A percentile compares a stretch with the other conserved stretches of the same genome.
Evolutionary conservation across 306 rosid genomes (phyloP).

Genomic region (Glycine latifolia): DNA sequence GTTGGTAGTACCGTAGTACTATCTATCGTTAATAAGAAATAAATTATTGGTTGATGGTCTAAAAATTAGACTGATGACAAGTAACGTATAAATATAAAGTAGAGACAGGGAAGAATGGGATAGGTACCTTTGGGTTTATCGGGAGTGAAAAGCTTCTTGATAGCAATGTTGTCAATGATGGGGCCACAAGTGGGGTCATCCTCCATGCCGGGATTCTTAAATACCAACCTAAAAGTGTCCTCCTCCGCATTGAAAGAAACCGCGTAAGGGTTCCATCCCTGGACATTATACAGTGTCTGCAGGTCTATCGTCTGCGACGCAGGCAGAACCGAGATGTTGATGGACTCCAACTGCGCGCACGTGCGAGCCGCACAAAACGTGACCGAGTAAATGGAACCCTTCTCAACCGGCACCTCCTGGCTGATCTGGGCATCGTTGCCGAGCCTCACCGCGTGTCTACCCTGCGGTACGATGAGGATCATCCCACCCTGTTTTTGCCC

Average conservation of each 20-base stretch:
- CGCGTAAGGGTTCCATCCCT: slow-evolving; percentile 97
- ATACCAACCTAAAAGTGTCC: slow-evolving; percentile 62
- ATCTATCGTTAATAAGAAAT: no score
- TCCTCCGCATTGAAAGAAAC: slow-evolving; percentile 72
- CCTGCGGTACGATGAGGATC: slow-evolving; percentile 94
- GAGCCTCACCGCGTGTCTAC: slow-evolving; percentile 86
- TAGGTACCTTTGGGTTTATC: slow-evolving; percentile 60
- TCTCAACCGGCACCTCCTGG: slow-evolving; percentile 78
- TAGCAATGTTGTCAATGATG: slow-evolving; percentile 84
- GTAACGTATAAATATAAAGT: no score
- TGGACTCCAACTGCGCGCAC: slow-evolving; percentile 86
- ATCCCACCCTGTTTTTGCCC: slow-evolving; percentile 97
- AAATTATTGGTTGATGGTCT: no score
- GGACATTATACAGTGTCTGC: slow-evolving; percentile 87
- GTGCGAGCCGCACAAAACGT: slow-evolving; percentile 98
- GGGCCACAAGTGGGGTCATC: slow-evolving; percentile 99
- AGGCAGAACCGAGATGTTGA: slow-evolving; percentile 81
- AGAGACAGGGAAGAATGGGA: no score
- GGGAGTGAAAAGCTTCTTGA: slow-evolving; percentile 86
- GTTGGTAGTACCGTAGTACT: no score
- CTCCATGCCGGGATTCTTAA: slow-evolving; percentile 93
- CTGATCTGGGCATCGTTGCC: slow-evolving; percentile 96
- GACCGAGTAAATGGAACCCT: slow-evolving; percentile 77
- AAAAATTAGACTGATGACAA: no score
- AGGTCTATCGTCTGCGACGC: slow-evolving; percentile 88